phyloP scores from a whole-genome alignment of 2,329 filamentous ascomycete species.

The Nemania bipapillata region DNA sequence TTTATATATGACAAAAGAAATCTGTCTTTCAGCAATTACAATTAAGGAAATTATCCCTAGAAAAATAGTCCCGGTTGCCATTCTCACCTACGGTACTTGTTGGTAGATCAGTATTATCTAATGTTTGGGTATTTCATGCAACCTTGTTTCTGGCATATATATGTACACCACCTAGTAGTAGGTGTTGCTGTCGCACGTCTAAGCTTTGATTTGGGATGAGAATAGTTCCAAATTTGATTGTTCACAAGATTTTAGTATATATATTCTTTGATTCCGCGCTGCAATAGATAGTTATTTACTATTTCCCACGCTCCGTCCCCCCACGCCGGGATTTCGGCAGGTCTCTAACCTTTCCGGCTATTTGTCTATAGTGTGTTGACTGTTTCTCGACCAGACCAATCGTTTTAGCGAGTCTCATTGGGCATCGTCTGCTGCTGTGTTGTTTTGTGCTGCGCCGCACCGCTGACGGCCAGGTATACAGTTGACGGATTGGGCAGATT shows the following conservation, averaged over 20 bases:
- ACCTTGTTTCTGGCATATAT: too few species aligned
- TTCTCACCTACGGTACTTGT: background rate
- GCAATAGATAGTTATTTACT: background rate
- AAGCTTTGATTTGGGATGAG: background rate
- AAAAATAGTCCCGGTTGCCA: background rate
- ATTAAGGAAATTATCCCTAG: background rate
- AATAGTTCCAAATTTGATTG: background rate
- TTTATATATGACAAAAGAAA: background rate
- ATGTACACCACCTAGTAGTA: too few species aligned
- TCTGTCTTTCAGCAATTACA: background rate
- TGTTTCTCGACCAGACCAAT: background rate
- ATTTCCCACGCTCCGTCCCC: background rate
- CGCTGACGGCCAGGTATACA: background rate
- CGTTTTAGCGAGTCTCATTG: background rate
- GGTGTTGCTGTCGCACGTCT: too few species aligned
- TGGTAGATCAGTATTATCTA: background rate
- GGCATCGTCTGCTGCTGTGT: background rate
- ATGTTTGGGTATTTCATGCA: background rate
- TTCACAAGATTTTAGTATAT: background rate
- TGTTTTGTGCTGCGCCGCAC: background rate
- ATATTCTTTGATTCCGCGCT: background rate
- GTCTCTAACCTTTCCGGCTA: background rate
- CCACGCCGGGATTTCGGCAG: slow-evolving; percentile 23
- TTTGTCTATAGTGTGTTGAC: background rate
- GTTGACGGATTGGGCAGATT: background rate